phyloP scores from a whole-genome alignment of 2,329 filamentous ascomycete genomes.

The Pleomassaria siparia region DNA sequence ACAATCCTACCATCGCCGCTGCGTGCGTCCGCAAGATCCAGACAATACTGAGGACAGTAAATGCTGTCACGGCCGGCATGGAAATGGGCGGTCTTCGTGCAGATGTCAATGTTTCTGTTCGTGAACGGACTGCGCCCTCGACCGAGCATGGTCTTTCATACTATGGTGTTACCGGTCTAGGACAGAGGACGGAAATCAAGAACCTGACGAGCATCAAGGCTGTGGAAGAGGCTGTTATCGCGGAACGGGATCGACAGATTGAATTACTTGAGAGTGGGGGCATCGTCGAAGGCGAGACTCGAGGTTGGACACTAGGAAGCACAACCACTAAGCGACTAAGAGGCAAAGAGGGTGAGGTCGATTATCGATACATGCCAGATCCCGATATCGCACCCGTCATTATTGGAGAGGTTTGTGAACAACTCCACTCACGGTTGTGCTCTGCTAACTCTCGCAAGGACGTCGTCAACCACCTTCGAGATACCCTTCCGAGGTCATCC shows the following conservation, averaged over 20 bases:
- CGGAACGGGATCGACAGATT: constrained; percentile 89
- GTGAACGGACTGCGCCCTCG: constrained; percentile 47
- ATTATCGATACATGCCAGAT: constrained; percentile 98
- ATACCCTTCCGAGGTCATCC: constrained; percentile 69
- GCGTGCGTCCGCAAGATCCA: constrained; percentile 90
- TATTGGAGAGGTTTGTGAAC: constrained; percentile 57
- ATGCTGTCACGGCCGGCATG: constrained; percentile 89
- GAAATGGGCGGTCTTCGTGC: constrained; percentile 87
- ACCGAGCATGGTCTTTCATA: constrained; percentile 50
- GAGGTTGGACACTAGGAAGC: constrained; percentile 86
- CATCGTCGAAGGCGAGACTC: constrained; percentile 77
- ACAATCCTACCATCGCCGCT: constrained; percentile 82
- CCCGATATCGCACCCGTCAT: constrained; percentile 82
- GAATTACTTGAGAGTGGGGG: constrained; percentile 74
- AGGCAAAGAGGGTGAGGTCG: constrained; percentile 94
- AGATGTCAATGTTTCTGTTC: constrained; percentile 93
- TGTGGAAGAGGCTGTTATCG: constrained; percentile 90
- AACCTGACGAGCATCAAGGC: constrained; percentile 94
- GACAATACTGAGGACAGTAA: constrained; percentile 72
- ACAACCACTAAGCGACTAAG: constrained; percentile 79
- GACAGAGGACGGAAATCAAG: constrained; percentile 94
- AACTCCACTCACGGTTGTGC: not conserved
- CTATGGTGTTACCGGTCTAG: constrained; percentile 64
- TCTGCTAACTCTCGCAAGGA: constrained; percentile 44
- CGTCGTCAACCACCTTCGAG: constrained; percentile 64